Evolutionary conservation across 2,329 filamentous ascomycete genomes (phyloP).

Genomic region (Cladobotryum mycophilum): DNA sequence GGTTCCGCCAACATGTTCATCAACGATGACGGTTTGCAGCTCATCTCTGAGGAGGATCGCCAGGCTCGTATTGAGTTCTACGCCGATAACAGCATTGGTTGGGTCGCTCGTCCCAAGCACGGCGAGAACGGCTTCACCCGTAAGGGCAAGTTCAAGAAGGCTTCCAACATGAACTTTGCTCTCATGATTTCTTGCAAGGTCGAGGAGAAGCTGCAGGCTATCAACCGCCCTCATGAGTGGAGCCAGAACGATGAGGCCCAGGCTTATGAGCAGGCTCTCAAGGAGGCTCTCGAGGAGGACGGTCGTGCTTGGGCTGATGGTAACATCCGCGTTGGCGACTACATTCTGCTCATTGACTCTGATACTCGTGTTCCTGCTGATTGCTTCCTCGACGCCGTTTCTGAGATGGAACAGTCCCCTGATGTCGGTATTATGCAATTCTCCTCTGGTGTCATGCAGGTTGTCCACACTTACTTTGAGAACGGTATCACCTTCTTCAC

Average conservation of each 20-base stretch:
- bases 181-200: slow-evolving; percentile 63
- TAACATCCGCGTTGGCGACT: slow-evolving; percentile 80
- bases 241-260: slow-evolving; percentile 60
- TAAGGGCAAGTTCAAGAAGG: slow-evolving; percentile 63
- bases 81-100: slow-evolving; percentile 62
- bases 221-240: slow-evolving; percentile 57
- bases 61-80: slow-evolving; percentile 61
- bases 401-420: slow-evolving; percentile 74
- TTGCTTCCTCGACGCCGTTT: slow-evolving; percentile 72
- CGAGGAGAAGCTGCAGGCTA: slow-evolving; percentile 57
- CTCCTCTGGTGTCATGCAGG: slow-evolving; percentile 73
- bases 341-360: slow-evolving; percentile 68
- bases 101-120: slow-evolving; percentile 60
- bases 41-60: slow-evolving; percentile 57
- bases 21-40: slow-evolving; percentile 69
- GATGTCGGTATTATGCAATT: slow-evolving; percentile 76
- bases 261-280: slow-evolving; percentile 60
- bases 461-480: slow-evolving; percentile 67
- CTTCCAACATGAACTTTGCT: slow-evolving; percentile 67
- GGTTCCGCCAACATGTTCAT: slow-evolving; percentile 74
- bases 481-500: slow-evolving; percentile 67
- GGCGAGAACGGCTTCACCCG: slow-evolving; percentile 57
- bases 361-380: slow-evolving; percentile 73
- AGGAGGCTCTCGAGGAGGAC: slow-evolving; percentile 60
- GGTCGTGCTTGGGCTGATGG: slow-evolving; percentile 75